A percentile compares a stretch with the other conserved stretches of the same genome.
These are phyloP conservation scores for Diversispora eburnea DNA, from an alignment of 192 early-diverging fungal genomes.

Conservation along the genomic window DNA sequence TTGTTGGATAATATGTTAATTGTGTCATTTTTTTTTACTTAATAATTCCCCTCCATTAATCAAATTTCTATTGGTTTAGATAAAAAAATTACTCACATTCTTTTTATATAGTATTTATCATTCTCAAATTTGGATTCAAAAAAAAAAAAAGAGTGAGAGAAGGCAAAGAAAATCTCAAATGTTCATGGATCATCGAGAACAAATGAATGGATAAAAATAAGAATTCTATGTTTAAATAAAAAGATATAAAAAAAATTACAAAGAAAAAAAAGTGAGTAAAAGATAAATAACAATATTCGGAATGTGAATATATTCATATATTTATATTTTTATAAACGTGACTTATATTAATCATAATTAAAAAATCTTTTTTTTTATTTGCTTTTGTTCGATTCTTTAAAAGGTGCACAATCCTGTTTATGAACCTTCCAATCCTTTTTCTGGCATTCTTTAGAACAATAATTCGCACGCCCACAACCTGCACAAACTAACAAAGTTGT, in stretches of 20 bases:
- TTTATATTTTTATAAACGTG: not conserved
- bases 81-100: not conserved
- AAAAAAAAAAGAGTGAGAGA: not conserved
- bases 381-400: not conserved
- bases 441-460: constrained; percentile 60
- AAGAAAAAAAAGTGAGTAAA: not conserved
- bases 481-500: constrained; percentile 44
- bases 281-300: not conserved
- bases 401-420: constrained; percentile 40
- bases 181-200: not conserved
- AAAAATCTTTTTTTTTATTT: not conserved
- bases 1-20: no score
- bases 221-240: no score
- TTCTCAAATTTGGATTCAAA: not conserved
- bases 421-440: constrained; percentile 54
- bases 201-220: no score
- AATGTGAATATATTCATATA: no score
- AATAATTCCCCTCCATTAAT: no score
- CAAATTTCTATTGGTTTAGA: no score
- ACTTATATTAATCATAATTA: not conserved
- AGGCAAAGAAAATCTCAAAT: not conserved
- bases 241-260: no score
- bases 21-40: no score
- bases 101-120: not conserved
- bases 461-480: constrained; percentile 51